phyloP scores from a whole-genome alignment of 2,329 filamentous ascomycete species.

The Microcyclosporella mali region DNA sequence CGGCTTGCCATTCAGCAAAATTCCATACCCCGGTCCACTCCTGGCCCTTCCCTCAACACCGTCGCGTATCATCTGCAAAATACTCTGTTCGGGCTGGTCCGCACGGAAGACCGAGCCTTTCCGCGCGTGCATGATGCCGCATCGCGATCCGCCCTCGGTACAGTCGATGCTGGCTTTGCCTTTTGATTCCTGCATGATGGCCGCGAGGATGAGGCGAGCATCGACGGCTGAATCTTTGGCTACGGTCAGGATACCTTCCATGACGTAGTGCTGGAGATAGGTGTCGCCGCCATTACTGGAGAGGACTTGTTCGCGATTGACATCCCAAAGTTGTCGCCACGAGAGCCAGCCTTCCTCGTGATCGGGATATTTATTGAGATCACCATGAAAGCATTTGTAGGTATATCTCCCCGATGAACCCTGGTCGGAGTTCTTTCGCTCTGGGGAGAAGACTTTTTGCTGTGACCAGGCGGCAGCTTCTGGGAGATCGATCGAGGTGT shows the following conservation, averaged over 20 bases:
- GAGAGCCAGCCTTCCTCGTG: conserved; percentile 10
- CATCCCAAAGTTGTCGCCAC: conserved; percentile 15
- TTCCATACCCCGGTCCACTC: conserved; percentile 10
- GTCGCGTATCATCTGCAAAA: conserved; percentile 19
- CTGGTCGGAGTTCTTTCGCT: too few relatives aligned
- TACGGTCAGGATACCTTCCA: neutral
- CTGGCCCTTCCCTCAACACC: conserved; percentile 12
- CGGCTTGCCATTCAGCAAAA: conserved; percentile 7
- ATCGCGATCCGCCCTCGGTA: conserved; percentile 8
- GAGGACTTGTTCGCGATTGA: conserved; percentile 18
- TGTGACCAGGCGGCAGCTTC: too few relatives aligned
- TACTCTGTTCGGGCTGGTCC: conserved; percentile 4
- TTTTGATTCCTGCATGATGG: conserved; percentile 20
- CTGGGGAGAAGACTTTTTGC: too few relatives aligned
- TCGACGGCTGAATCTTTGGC: conserved; percentile 8
- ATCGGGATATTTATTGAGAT: too few relatives aligned
- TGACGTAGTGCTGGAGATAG: conserved; percentile 19
- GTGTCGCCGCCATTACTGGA: conserved; percentile 18
- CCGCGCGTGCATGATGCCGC: conserved; percentile 18
- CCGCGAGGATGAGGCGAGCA: conserved; percentile 17
- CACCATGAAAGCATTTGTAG: too few relatives aligned
- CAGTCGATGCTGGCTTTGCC: conserved; percentile 15
- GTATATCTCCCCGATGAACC: too few relatives aligned
- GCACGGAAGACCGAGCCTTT: conserved; percentile 14
- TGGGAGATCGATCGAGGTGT: too few relatives aligned